These are phyloP conservation scores for Ceratocystis colombiana DNA, from an alignment of 2,329 filamentous ascomycete species.

Conservation along the genomic window DNA sequence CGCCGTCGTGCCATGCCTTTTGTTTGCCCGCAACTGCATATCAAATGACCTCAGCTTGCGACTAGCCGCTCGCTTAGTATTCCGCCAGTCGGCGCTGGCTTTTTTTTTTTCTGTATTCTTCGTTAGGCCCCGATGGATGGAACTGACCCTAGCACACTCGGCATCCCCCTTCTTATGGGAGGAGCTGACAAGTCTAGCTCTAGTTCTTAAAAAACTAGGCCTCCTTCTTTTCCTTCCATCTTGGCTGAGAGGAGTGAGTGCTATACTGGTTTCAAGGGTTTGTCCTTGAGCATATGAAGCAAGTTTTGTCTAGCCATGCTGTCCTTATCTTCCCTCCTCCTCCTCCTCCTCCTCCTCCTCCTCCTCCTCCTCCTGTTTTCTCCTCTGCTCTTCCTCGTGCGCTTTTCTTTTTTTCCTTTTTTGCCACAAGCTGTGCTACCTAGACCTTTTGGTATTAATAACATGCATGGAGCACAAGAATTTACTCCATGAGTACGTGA, in stretches of 20 bases:
- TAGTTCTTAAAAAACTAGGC: neutral
- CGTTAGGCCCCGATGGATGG: neutral
- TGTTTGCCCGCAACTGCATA: too few species aligned
- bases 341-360: neutral
- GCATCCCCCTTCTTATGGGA: neutral
- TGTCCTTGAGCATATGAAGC: neutral
- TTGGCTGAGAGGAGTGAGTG: neutral
- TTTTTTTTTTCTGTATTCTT: neutral
- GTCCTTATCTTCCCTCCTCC: neutral
- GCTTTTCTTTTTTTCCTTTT: neutral
- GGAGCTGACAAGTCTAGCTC: neutral
- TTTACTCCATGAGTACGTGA: neutral
- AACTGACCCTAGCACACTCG: neutral
- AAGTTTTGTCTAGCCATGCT: neutral
- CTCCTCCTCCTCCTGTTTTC: neutral
- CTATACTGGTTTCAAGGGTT: constrained; percentile 1
- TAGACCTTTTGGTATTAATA: neutral
- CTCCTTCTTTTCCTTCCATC: neutral
- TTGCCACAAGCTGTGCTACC: constrained; percentile 1
- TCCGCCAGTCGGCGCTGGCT: neutral
- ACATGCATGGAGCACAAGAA: neutral
- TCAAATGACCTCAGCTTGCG: too few species aligned
- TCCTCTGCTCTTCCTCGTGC: neutral
- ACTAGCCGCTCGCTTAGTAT: neutral
- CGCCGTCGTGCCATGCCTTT: too few species aligned